Evolutionary conservation across 2,329 filamentous ascomycete genomes (phyloP).

Genomic region (Aspergillus aculeatus): DNA sequence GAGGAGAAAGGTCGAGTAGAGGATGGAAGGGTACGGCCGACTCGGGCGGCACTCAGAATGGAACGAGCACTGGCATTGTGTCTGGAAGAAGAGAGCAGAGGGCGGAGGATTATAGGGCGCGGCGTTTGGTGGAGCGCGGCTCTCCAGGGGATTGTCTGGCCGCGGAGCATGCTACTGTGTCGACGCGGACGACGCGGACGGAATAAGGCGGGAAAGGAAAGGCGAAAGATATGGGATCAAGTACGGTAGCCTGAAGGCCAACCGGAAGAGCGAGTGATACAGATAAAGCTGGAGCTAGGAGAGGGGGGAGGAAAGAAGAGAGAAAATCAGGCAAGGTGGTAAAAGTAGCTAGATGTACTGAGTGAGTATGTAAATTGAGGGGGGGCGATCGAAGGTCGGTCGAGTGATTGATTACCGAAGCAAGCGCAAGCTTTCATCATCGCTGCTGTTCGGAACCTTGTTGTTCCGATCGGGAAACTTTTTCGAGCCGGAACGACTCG

Average conservation of each 20-base stretch:
- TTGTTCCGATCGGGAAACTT: conserved; percentile 37
- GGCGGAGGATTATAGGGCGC: conserved; percentile 38
- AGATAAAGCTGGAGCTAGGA: background rate
- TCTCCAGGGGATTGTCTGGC: conserved; percentile 65
- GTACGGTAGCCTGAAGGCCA: conserved; percentile 9
- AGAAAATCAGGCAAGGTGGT: conserved; percentile 15
- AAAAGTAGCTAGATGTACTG: conserved; percentile 12
- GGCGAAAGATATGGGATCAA: conserved; percentile 12
- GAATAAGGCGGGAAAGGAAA: conserved; percentile 9
- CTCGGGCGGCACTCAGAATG: conserved; percentile 25
- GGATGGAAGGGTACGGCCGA: conserved; percentile 26
- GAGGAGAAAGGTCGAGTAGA: conserved; percentile 45
- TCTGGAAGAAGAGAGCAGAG: conserved; percentile 32
- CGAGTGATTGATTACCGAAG: conserved; percentile 29
- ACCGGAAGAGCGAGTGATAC: background rate
- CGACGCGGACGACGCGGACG: conserved; percentile 5
- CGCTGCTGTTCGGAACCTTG: conserved; percentile 25
- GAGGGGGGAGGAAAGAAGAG: background rate
- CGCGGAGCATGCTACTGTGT: conserved; percentile 59
- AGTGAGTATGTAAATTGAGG: background rate
- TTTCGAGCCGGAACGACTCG: conserved; percentile 31
- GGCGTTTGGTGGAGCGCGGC: conserved; percentile 55
- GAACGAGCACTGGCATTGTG: conserved; percentile 32
- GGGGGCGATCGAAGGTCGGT: conserved; percentile 1
- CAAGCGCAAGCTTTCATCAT: conserved; percentile 37